Conservation (phyloP, 768 basidiomycete genomes). For the Mycena venus region DNA sequence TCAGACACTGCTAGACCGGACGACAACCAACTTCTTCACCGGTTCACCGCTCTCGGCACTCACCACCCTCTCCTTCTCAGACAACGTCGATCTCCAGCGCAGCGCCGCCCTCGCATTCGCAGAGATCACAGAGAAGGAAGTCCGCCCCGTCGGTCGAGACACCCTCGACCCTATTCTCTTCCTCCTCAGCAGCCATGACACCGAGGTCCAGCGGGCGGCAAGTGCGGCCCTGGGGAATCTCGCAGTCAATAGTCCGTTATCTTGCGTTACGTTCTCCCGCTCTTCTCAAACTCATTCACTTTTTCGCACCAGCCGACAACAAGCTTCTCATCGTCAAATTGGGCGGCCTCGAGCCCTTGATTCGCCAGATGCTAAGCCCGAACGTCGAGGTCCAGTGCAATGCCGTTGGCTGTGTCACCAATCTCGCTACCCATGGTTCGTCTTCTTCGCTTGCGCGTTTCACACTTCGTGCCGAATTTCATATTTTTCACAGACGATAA, state of each 20-base stretch:
- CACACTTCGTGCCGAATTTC: constrained; percentile 17
- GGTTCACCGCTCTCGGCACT: constrained; percentile 93
- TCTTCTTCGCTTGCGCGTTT: constrained; percentile 29
- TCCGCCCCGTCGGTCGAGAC: constrained; percentile 94
- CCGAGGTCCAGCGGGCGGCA: constrained; percentile 98
- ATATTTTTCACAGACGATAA: constrained; percentile 83
- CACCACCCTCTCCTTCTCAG: constrained; percentile 97
- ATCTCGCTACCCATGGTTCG: constrained; percentile 96
- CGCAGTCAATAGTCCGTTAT: constrained; percentile 92
- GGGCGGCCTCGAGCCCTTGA: constrained; percentile 96
- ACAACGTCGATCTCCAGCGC: constrained; percentile 98
- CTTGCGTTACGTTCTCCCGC: constrained; percentile 22
- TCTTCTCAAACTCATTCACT: constrained; percentile 28
- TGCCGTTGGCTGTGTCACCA: constrained; percentile 98
- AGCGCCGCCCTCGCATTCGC: constrained; percentile 98
- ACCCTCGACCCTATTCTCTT: constrained; percentile 99
- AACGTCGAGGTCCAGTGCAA: constrained; percentile 99
- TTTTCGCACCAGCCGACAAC: constrained; percentile 84
- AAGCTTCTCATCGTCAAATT: constrained; percentile 98
- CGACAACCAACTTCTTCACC: constrained; percentile 98
- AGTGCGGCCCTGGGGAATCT: constrained; percentile 97
- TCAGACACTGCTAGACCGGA: constrained; percentile 76
- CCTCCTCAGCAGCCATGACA: constrained; percentile 96
- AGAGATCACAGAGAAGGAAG: constrained; percentile 99
- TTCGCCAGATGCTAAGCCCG: constrained; percentile 98